Conservation (phyloP, 2,329 filamentous ascomycete genomes). For the Apiospora kogelbergensis region DNA sequence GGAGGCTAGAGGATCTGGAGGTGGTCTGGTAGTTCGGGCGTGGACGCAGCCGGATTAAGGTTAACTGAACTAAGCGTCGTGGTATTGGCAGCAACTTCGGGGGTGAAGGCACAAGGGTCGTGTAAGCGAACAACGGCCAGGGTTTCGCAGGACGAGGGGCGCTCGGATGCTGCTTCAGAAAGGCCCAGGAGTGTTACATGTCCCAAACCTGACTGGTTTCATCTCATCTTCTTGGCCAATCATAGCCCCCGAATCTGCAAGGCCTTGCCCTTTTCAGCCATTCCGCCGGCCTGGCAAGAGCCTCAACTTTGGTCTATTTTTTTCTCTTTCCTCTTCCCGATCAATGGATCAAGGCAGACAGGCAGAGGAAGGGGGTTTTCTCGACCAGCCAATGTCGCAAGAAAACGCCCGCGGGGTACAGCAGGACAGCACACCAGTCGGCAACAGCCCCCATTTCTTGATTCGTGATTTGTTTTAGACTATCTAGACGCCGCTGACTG, state of each 20-base stretch:
- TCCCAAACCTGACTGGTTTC: constrained; percentile 7
- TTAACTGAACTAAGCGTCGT: constrained; percentile 19
- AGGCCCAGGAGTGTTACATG: constrained; percentile 4
- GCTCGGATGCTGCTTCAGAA: constrained; percentile 9
- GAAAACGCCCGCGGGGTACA: background rate
- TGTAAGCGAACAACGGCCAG: no score
- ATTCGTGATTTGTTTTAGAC: background rate
- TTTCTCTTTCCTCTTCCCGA: background rate
- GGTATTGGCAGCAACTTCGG: constrained; percentile 13
- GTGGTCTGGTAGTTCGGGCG: constrained; percentile 18
- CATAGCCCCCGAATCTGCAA: background rate
- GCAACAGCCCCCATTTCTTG: background rate
- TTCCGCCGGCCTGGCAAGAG: constrained; percentile 1
- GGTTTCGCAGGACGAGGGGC: background rate
- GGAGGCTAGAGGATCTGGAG: background rate
- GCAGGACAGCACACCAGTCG: background rate
- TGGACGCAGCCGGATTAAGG: constrained; percentile 35
- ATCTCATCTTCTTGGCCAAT: background rate
- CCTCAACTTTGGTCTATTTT: constrained; percentile 1
- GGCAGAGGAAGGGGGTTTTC: no score
- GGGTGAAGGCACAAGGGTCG: no score
- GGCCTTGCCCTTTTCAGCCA: background rate
- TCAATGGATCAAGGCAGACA: background rate
- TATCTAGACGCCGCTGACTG: background rate
- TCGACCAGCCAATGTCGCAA: background rate